These are phyloP conservation scores for Anisodus tanguticus DNA, from an alignment of 257 asterid species.

Conservation along the genomic window DNA sequence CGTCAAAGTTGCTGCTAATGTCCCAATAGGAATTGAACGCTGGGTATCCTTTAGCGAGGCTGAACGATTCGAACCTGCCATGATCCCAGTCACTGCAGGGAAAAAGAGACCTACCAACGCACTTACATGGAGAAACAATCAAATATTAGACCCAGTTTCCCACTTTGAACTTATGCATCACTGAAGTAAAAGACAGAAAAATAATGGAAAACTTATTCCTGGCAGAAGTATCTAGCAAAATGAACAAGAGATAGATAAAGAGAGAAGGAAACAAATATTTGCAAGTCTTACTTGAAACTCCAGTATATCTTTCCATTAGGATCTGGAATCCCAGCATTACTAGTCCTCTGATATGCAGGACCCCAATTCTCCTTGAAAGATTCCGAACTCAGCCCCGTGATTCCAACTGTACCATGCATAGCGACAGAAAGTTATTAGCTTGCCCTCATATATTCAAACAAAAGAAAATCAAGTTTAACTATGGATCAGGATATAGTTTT, in stretches of 20 bases:
- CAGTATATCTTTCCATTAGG: constrained; percentile 81
- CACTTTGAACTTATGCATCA: constrained; percentile 5
- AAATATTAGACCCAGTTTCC: constrained; percentile 45
- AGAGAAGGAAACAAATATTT: constrained; percentile 24
- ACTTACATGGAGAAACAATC: constrained; percentile 56
- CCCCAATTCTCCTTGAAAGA: constrained; percentile 88
- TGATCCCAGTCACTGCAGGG: constrained; percentile 99
- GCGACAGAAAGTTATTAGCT: constrained; percentile 9
- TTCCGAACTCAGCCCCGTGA: constrained; percentile 85
- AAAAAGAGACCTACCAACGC: constrained; percentile 98
- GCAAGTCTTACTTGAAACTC: constrained; percentile 86
- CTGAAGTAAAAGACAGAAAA: constrained; percentile 19
- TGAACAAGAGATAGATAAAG: constrained; percentile 9
- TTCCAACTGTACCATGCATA: constrained; percentile 67
- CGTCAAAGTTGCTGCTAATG: constrained; percentile 86
- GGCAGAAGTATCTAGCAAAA: constrained; percentile 9
- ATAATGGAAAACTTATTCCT: neutral
- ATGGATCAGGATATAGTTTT: neutral
- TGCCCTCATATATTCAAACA: constrained; percentile 18
- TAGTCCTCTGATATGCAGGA: constrained; percentile 84
- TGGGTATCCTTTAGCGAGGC: constrained; percentile 99
- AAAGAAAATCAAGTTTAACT: neutral
- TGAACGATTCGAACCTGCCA: constrained; percentile 99
- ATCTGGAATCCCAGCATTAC: constrained; percentile 97
- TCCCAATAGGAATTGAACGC: constrained; percentile 94